Evolutionary conservation across 148 eudicot species (phyloP).

Genomic region (Limonium bicolor): DNA sequence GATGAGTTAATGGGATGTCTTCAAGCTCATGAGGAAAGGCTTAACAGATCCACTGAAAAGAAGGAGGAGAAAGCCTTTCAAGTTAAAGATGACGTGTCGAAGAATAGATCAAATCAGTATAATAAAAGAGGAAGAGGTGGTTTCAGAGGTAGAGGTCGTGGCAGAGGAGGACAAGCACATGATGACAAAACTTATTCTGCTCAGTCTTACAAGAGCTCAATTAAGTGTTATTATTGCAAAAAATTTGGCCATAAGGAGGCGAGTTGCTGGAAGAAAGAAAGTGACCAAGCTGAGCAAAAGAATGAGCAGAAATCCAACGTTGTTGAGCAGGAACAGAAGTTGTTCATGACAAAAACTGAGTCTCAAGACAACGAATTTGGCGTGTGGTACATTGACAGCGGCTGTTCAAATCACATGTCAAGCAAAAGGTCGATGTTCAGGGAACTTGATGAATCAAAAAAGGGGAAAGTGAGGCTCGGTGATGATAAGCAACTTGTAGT

Average conservation of each 20-base stretch:
- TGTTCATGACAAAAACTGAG: too few relatives aligned
- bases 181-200: too few relatives aligned
- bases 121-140: neutral
- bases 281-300: neutral
- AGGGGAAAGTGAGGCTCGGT: too few relatives aligned
- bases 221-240: neutral
- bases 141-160: neutral
- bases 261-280: neutral
- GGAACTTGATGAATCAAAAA: too few relatives aligned
- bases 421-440: too few relatives aligned
- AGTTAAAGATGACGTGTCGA: neutral
- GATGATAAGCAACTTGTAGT: too few relatives aligned
- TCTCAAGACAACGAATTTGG: too few relatives aligned
- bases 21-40: neutral
- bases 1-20: slow-evolving; percentile 1
- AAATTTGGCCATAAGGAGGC: slow-evolving; percentile 1
- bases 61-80: slow-evolving; percentile 1
- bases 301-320: too few relatives aligned
- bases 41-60: neutral
- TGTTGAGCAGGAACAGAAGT: too few relatives aligned
- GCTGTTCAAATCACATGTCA: too few relatives aligned
- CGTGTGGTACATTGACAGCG: too few relatives aligned
- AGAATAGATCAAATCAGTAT: too few relatives aligned
- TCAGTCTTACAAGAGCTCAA: neutral
- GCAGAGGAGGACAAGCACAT: neutral